Base-by-base conservation (phyloP, 768 basidiomycete species). In the Hygrocybe coccinea region DNA sequence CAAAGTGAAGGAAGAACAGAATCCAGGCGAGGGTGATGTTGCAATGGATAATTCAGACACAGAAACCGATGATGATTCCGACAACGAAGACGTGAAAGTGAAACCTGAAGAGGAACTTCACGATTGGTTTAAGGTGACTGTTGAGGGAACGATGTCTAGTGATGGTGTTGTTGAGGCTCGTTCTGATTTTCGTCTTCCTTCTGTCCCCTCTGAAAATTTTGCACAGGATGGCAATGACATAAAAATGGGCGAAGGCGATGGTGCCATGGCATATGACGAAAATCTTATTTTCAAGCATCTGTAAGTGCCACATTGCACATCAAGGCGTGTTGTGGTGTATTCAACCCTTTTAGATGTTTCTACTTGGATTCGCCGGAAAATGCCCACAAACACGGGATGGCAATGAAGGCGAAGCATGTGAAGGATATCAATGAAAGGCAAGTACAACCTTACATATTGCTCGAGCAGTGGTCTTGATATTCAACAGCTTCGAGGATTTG, bases 311-410 rank as follows among this genome's bases (percentile, higher is more conserved):
- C 48, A 17, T 51, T 8, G 38, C 8, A 25, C 19, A 15, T 21
- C 35, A 12, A 33, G 41, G 36, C n/a, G 22, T 52, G 14, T n/a
- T 56, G 38, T 52, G 34, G 57, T 35, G 50, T 52, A 49, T 39
- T 19, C 22, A 43, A 47, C 15, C 19, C 43, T n/a, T 52, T 15
- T 52, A 94, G 91, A 59, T 84, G 83, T 61, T 95, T 95, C 69
- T 97, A 97, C 70, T 76, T 98, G 36, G 95, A 98, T 67, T 82
- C 89, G 2, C 79, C 85, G 0, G 76, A 76, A 19, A 92, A 92
- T 62, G 91, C 94, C 0, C 69, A 66, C 7, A 72, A 76, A 65
- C 79, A 91, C 59, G 81, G 78, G 9, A 82, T 95, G 77, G 45
- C 58, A 2, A 74, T 86, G 34, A 80, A 80, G 50, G 66, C 79